Base-by-base conservation (phyloP, 805 yeast species). In the Yamadazyma kitorensis region DNA sequence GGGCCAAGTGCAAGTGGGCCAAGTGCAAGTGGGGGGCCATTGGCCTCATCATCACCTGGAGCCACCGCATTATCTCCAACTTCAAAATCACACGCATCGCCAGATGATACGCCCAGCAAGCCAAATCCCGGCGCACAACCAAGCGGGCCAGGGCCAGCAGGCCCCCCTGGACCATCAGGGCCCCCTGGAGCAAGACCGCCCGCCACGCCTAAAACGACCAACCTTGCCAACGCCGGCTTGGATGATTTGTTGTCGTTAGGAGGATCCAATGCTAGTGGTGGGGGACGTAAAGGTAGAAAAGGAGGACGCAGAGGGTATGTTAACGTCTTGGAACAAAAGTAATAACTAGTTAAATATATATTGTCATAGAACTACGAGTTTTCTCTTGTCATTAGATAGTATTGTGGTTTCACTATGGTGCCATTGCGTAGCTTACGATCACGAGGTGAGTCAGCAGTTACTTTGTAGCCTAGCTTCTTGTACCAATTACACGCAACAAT, bases 401-500 rank as follows among this genome's bases (percentile, higher is more conserved):
- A 69, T 8, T 60, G 63, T 0, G 82, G 80, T 33, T 58, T 57
- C 1, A 67, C 31, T 0, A 56, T 37, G 21, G 51, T 63, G 1
- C 74, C 76, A 30, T 44, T 54, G 24, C 80, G 54, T 12, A 73
- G 41, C 1, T 14, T 36, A 28, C 51, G 60, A 41, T 73, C 78
- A 10, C 39, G 30, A 0, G 81, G 82, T 8, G 79, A 71, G 37
- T 64, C 63, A 2, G 42, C 49, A 1, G 73, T 54, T 3, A 44
- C 30, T 0, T 23, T 27, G 44, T 73, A 78, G 1, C 74, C 74
- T 21, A 61, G 30, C 4, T 48, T 48, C 4, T 21, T 24, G 44
- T 78, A 78, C 70, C 79, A 73, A 0, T 44, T 34, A 12, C 61
- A 37, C 0, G 79, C 80, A 2, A 39, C 46, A 4, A 13, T 15